phyloP scores from a whole-genome alignment of 1,139 yeast genomes.

The Diutina sp. region DNA sequence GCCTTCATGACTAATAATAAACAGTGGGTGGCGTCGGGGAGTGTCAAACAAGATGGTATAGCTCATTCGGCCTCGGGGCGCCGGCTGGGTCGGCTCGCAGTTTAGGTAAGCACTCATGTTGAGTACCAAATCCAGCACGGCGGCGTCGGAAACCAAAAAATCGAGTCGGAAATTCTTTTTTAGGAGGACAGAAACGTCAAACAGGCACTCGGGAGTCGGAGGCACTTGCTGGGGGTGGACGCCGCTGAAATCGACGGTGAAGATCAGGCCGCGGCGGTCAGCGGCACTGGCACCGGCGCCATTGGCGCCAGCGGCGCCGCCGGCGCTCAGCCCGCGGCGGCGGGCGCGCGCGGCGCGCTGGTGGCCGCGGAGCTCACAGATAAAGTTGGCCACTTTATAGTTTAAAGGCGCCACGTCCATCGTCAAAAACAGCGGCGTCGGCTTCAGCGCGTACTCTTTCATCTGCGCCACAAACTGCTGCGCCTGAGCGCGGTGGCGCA shows the following conservation, averaged over 20 bases:
- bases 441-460: neutral
- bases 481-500: constrained; percentile 10
- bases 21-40: constrained; percentile 15
- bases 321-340: neutral
- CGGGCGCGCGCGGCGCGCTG: neutral
- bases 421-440: neutral
- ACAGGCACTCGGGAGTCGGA: constrained; percentile 6
- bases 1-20: constrained; percentile 18
- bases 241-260: neutral
- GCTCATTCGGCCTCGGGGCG: constrained; percentile 6
- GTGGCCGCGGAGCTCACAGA: neutral
- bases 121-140: constrained; percentile 21
- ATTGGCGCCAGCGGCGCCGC: too few relatives aligned
- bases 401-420: neutral
- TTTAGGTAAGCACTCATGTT: constrained; percentile 25
- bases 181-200: constrained; percentile 19
- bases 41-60: constrained; percentile 7
- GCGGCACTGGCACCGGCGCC: too few relatives aligned
- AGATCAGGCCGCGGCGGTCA: neutral
- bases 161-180: constrained; percentile 28
- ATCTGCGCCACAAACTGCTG: neutral
- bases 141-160: constrained; percentile 22
- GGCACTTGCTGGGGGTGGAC: neutral
- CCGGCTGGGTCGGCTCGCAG: constrained; percentile 9
- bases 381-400: neutral